Percentiles rank a stretch among this genome's conserved stretches.
These are phyloP conservation scores for Mollisia scopiformis DNA, from an alignment of 2,329 filamentous ascomycete genomes.

Conservation along the genomic window DNA sequence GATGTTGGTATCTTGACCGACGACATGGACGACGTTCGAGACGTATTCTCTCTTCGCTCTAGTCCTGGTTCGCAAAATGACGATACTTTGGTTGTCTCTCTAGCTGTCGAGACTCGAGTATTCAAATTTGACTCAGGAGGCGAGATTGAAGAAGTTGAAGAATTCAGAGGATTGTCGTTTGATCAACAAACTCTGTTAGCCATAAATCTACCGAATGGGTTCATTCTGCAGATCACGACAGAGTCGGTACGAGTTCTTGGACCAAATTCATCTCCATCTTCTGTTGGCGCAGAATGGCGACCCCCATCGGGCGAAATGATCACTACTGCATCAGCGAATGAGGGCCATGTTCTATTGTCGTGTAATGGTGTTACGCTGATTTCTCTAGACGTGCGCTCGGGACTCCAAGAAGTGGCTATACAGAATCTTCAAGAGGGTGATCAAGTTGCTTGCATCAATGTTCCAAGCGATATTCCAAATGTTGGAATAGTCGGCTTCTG, in stretches of 20 bases:
- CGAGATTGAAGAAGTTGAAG: conserved; percentile 84
- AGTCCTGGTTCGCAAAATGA: conserved; percentile 50
- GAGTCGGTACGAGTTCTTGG: conserved; percentile 65
- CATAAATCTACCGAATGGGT: conserved; percentile 63
- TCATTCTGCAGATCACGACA: conserved; percentile 77
- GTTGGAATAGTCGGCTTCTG: conserved; percentile 87
- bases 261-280: conserved; percentile 54
- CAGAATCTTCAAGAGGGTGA: conserved; percentile 67
- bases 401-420: conserved; percentile 58
- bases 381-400: conserved; percentile 64
- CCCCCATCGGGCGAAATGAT: conserved; percentile 59
- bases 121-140: conserved; percentile 77
- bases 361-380: conserved; percentile 74
- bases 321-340: conserved; percentile 77
- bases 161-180: conserved; percentile 72
- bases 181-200: conserved; percentile 73
- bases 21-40: conserved; percentile 74
- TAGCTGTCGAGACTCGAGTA: conserved; percentile 80
- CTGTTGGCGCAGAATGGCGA: conserved; percentile 61
- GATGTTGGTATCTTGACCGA: conserved; percentile 83
- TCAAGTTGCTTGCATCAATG: conserved; percentile 84
- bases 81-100: conserved; percentile 80
- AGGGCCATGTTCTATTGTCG: conserved; percentile 71
- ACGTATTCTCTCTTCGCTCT: conserved; percentile 69
- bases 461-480: conserved; percentile 64